These are phyloP conservation scores for Aspergillus carbonarius DNA, from an alignment of 2,329 filamentous ascomycete genomes.

Conservation along the genomic window DNA sequence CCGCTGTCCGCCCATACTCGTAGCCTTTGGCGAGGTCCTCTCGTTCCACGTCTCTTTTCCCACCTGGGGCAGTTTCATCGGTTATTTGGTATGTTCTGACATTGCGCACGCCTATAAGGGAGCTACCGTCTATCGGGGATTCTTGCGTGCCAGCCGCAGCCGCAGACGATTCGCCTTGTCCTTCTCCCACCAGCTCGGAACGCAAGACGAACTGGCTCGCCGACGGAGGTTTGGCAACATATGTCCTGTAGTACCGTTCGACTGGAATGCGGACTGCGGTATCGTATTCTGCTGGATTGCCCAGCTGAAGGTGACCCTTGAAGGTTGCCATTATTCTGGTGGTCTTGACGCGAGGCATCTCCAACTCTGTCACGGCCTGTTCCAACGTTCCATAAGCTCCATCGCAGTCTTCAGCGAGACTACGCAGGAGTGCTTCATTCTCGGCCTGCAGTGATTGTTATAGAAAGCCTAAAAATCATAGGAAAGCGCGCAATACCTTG, in stretches of 20 bases:
- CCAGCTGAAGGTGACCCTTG: constrained; percentile 76
- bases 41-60: constrained; percentile 76
- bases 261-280: constrained; percentile 79
- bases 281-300: constrained; percentile 70
- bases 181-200: constrained; percentile 44
- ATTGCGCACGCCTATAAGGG: constrained; percentile 70
- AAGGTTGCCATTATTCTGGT: constrained; percentile 76
- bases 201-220: constrained; percentile 73
- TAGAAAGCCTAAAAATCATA: neutral
- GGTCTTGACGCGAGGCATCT: constrained; percentile 72
- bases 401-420: constrained; percentile 66
- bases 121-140: constrained; percentile 33
- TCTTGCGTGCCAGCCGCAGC: constrained; percentile 40
- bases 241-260: constrained; percentile 86
- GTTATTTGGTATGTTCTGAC: constrained; percentile 78
- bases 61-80: constrained; percentile 70
- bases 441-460: constrained; percentile 46
- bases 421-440: constrained; percentile 70
- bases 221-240: constrained; percentile 69
- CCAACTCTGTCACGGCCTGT: constrained; percentile 78
- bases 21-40: constrained; percentile 91
- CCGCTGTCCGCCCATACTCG: constrained; percentile 87
- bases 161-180: constrained; percentile 54
- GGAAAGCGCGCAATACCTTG: constrained; percentile 56
- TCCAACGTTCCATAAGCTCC: constrained; percentile 80